Conservation (phyloP, 192 early-diverging fungal species). For the Coemansia sp. region DNA sequence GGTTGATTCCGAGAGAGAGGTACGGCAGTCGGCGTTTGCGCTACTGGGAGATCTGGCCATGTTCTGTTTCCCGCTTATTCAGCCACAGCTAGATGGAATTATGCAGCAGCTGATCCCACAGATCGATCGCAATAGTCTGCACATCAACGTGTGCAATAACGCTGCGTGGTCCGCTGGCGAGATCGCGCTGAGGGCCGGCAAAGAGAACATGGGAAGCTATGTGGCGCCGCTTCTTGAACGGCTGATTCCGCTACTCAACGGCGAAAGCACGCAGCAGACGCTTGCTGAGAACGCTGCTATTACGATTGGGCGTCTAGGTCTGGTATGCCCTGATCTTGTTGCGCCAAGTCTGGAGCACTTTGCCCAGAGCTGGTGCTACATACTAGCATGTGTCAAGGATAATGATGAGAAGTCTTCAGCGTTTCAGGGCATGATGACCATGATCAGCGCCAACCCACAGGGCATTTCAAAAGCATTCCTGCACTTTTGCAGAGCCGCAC, state of each 20-base stretch:
- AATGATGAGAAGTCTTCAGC: slow-evolving; percentile 96
- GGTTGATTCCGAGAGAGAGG: slow-evolving; percentile 70
- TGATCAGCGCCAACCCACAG: slow-evolving; percentile 89
- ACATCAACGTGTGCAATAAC: slow-evolving; percentile 93
- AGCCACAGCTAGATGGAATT: slow-evolving; percentile 76
- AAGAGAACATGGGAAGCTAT: slow-evolving; percentile 75
- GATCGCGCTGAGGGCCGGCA: slow-evolving; percentile 82
- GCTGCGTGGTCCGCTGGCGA: slow-evolving; percentile 98
- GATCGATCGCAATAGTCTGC: slow-evolving; percentile 58
- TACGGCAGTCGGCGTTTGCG: slow-evolving; percentile 94
- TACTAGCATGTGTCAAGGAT: slow-evolving; percentile 80
- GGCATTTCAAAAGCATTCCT: slow-evolving; percentile 70
- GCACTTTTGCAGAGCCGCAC: slow-evolving; percentile 79
- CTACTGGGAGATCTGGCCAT: slow-evolving; percentile 97
- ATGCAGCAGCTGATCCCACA: slow-evolving; percentile 78
- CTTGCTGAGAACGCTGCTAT: slow-evolving; percentile 95
- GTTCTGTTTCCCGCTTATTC: slow-evolving; percentile 77
- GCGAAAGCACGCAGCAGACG: slow-evolving; percentile 64
- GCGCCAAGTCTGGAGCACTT: slow-evolving; percentile 85
- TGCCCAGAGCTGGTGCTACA: slow-evolving; percentile 79
- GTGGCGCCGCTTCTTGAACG: slow-evolving; percentile 76
- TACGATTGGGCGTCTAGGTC: slow-evolving; percentile 94
- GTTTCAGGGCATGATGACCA: slow-evolving; percentile 91
- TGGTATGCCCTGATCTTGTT: slow-evolving; percentile 76
- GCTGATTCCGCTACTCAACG: slow-evolving; percentile 80